These are phyloP conservation scores for Paecilomyces fulvus DNA, from an alignment of 2,329 filamentous ascomycete species.

Conservation along the genomic window DNA sequence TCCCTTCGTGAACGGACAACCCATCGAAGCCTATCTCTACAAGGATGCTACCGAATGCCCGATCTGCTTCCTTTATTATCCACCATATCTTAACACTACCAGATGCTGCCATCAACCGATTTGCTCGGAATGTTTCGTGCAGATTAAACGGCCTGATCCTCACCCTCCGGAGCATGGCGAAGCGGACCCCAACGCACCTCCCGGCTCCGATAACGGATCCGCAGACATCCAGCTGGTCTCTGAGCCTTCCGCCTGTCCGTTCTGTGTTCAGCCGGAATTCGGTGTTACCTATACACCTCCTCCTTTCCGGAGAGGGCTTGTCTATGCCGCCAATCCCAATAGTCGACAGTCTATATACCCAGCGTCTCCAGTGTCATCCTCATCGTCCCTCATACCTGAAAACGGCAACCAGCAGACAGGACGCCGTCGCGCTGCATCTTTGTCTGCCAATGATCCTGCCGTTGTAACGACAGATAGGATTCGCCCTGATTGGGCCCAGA, in stretches of 20 bases:
- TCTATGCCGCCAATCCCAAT: constrained; percentile 52
- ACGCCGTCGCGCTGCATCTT: constrained; percentile 54
- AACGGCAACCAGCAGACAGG: constrained; percentile 18
- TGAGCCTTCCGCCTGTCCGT: constrained; percentile 85
- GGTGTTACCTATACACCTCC: constrained; percentile 92
- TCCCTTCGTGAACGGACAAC: constrained; percentile 87
- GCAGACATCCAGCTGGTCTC: constrained; percentile 61
- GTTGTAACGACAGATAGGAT: constrained; percentile 91
- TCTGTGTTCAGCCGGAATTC: constrained; percentile 90
- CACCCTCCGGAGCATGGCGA: constrained; percentile 72
- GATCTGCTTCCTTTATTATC: constrained; percentile 94
- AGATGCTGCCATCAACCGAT: constrained; percentile 93
- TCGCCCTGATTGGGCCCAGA: constrained; percentile 88
- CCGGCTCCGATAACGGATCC: constrained; percentile 23
- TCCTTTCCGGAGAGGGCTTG: constrained; percentile 74
- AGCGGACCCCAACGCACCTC: constrained; percentile 30
- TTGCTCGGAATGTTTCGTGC: constrained; percentile 97
- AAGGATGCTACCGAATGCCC: constrained; percentile 86
- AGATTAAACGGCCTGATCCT: constrained; percentile 91
- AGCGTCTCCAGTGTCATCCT: constrained; percentile 73
- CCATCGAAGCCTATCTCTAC: constrained; percentile 86
- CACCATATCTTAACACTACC: constrained; percentile 87
- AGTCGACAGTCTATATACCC: constrained; percentile 45
- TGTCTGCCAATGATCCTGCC: constrained; percentile 74
- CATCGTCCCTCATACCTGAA: constrained; percentile 64